Evolutionary conservation across 2,329 filamentous ascomycete genomes (phyloP).

Genomic region (Trichoderma simmonsii): DNA sequence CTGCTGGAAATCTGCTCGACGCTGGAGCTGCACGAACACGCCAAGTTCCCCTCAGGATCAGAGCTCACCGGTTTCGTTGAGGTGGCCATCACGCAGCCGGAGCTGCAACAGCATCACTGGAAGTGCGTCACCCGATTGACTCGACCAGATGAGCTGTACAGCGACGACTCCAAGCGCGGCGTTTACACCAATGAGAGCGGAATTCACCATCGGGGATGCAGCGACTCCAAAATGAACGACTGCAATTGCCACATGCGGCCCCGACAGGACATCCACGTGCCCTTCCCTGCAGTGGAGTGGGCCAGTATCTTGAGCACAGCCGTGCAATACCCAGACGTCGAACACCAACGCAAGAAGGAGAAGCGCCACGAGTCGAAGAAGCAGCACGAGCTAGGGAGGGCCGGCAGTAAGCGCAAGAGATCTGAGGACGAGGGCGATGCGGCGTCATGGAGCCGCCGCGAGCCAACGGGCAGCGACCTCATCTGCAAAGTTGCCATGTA

Average conservation of each 20-base stretch:
- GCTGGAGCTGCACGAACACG: constrained; percentile 56
- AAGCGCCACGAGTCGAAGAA: constrained; percentile 37
- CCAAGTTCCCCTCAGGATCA: constrained; percentile 56
- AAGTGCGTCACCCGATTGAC: constrained; percentile 58
- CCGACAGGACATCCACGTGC: constrained; percentile 51
- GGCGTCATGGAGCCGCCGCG: constrained; percentile 38
- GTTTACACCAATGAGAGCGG: constrained; percentile 51
- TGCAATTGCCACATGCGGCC: constrained; percentile 51
- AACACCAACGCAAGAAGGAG: constrained; percentile 38
- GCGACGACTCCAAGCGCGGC: constrained; percentile 41
- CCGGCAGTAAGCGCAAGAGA: constrained; percentile 39
- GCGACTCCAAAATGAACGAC: constrained; percentile 39
- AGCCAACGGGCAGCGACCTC: constrained; percentile 52
- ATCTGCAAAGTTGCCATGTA: constrained; percentile 63
- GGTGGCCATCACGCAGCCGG: constrained; percentile 53
- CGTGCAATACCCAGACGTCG: constrained; percentile 49
- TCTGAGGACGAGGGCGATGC: constrained; percentile 42
- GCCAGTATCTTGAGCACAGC: constrained; percentile 57
- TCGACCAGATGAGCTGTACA: constrained; percentile 54
- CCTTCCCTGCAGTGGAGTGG: constrained; percentile 57
- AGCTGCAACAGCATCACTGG: constrained; percentile 56
- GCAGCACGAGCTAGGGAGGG: constrained; percentile 31
- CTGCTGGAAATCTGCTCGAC: constrained; percentile 62
- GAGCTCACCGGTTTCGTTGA: constrained; percentile 59
- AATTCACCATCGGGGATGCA: constrained; percentile 53